phyloP scores from a whole-genome alignment of 1,284 basidiomycete genomes.

The Tilletia walkeri region DNA sequence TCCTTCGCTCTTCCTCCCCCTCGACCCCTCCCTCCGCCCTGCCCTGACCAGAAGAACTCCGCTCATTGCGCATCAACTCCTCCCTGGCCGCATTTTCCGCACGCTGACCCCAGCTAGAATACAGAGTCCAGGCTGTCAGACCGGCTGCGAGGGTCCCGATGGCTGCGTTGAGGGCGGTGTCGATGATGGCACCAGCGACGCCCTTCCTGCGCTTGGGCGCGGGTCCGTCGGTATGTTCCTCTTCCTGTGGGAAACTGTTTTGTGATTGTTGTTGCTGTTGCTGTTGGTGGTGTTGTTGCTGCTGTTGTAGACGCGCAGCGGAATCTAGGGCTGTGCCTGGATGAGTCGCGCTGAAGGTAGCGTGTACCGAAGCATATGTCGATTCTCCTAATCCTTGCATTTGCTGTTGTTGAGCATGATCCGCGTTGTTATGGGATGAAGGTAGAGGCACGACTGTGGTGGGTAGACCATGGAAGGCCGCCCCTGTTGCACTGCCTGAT shows the following conservation, averaged over 20 bases:
- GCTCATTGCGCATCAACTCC: slow-evolving; percentile 5
- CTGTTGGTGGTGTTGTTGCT: background rate
- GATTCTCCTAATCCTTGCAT: slow-evolving; percentile 1
- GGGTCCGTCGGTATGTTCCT: slow-evolving; percentile 8
- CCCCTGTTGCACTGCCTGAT: background rate
- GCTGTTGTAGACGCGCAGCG: slow-evolving; percentile 1
- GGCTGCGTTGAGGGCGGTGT: slow-evolving; percentile 5
- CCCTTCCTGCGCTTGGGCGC: slow-evolving; percentile 2
- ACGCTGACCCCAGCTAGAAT: slow-evolving; percentile 3
- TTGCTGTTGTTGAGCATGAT: background rate
- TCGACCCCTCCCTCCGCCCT: background rate
- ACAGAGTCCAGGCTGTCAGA: slow-evolving; percentile 3
- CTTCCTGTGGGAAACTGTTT: background rate
- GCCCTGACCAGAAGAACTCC: background rate
- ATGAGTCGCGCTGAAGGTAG: background rate
- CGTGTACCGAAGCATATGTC: slow-evolving; percentile 2
- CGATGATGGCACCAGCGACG: slow-evolving; percentile 10
- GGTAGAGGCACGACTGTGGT: background rate
- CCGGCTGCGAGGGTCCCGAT: slow-evolving; percentile 16
- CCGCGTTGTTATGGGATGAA: background rate
- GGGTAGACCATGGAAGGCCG: background rate
- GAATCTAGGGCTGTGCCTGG: background rate
- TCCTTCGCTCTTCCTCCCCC: background rate
- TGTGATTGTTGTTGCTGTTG: no score
- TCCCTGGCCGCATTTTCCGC: slow-evolving; percentile 10